phyloP scores from a whole-genome alignment of 192 early-diverging fungal genomes.

The Backusella parvicylindrica region DNA sequence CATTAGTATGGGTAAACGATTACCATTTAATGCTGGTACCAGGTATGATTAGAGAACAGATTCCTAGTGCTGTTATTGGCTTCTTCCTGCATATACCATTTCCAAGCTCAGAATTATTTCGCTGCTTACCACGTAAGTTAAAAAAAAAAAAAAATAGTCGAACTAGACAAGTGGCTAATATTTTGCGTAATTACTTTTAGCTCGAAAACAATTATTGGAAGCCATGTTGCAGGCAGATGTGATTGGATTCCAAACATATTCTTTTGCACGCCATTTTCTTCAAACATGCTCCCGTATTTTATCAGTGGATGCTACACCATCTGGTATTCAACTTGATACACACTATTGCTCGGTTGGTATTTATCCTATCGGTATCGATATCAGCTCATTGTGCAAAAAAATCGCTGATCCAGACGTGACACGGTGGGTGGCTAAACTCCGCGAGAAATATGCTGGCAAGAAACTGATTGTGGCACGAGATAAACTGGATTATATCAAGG shows the following conservation, averaged over 20 bases:
- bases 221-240: constrained; percentile 89
- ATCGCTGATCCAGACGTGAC: constrained; percentile 64
- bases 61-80: constrained; percentile 87
- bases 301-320: constrained; percentile 83
- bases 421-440: constrained; percentile 74
- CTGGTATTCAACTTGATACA: constrained; percentile 75
- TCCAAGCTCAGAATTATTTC: constrained; percentile 92
- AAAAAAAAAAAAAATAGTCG: not conserved
- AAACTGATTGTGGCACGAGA: constrained; percentile 92
- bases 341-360: constrained; percentile 84
- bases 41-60: constrained; percentile 73
- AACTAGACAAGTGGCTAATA: not conserved
- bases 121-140: constrained; percentile 75
- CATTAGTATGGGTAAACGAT: constrained; percentile 92
- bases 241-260: constrained; percentile 93
- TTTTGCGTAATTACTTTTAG: constrained; percentile 26
- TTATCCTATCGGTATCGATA: constrained; percentile 93
- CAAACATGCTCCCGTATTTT: constrained; percentile 87
- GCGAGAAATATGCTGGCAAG: constrained; percentile 88
- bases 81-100: constrained; percentile 98
- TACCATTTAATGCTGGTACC: constrained; percentile 97
- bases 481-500: constrained; percentile 95
- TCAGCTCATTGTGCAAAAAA: constrained; percentile 68
- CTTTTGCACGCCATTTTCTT: constrained; percentile 89
- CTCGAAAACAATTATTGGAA: constrained; percentile 81